Evolutionary conservation across 352 stramenopile species (phyloP).

Genomic region (Achlya hypogyna): DNA sequence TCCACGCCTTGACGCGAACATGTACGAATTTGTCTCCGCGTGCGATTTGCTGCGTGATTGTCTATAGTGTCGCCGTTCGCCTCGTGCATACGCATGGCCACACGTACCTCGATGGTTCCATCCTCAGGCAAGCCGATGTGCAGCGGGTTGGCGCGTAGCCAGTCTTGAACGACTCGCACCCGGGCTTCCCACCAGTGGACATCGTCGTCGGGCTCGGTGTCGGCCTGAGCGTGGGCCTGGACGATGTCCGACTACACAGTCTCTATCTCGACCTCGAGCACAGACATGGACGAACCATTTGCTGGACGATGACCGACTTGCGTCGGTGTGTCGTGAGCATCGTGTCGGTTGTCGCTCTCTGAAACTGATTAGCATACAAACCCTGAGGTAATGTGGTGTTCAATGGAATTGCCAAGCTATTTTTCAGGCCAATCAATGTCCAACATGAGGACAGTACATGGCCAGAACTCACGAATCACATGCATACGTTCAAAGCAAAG

Average conservation of each 20-base stretch:
- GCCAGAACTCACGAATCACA: not conserved
- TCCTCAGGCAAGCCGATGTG: constrained; percentile 55
- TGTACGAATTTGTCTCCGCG: constrained; percentile 55
- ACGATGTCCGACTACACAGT: not conserved
- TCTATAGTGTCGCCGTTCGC: constrained; percentile 25
- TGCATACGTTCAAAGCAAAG: too few relatives aligned
- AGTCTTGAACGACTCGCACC: constrained; percentile 55
- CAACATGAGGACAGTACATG: not conserved
- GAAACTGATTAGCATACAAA: not conserved
- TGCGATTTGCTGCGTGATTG: constrained; percentile 57
- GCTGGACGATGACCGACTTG: constrained; percentile 2
- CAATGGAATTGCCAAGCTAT: not conserved
- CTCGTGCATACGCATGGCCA: not conserved
- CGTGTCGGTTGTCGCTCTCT: not conserved
- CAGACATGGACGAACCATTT: not conserved
- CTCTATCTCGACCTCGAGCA: not conserved
- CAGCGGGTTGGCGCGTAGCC: constrained; percentile 51
- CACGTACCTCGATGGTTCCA: constrained; percentile 49
- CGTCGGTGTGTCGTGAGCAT: constrained; percentile 11
- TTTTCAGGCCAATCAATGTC: not conserved
- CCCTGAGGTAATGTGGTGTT: too few relatives aligned
- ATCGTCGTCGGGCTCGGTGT: not conserved
- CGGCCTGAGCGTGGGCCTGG: not conserved
- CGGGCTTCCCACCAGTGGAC: constrained; percentile 42
- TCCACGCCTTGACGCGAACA: constrained; percentile 66